Conservation (phyloP, 2,329 filamentous ascomycete species). For the Didymella keratinophila region DNA sequence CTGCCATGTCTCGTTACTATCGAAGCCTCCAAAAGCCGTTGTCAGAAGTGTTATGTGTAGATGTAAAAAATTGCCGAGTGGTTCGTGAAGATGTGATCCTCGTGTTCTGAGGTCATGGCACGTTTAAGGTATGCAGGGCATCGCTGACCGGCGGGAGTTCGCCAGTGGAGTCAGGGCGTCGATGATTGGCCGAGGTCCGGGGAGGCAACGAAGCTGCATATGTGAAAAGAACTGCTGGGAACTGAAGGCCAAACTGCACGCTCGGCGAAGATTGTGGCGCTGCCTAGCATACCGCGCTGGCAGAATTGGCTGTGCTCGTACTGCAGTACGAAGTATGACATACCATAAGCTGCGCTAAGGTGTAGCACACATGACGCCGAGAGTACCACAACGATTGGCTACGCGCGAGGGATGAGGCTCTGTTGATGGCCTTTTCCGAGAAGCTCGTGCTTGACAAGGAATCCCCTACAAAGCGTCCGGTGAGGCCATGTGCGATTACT, state of each 20-base stretch:
- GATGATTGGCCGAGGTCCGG: constrained; percentile 31
- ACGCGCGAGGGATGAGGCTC: constrained; percentile 19
- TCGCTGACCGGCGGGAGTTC: constrained; percentile 39
- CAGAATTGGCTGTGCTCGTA: constrained; percentile 23
- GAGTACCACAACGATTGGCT: constrained; percentile 9
- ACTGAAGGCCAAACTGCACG: constrained; percentile 24
- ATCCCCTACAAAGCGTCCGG: constrained; percentile 12
- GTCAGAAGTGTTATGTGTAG: constrained; percentile 12
- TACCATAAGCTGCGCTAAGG: constrained; percentile 4
- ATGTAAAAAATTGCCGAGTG: constrained; percentile 27
- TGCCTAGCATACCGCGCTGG: constrained; percentile 12
- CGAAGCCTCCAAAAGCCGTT: constrained; percentile 3
- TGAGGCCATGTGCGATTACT: constrained; percentile 6
- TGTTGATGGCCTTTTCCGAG: constrained; percentile 7
- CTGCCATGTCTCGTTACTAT: constrained; percentile 39
- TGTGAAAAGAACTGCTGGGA: constrained; percentile 27
- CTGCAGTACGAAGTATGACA: constrained; percentile 10
- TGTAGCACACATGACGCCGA: constrained; percentile 12
- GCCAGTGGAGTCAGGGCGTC: constrained; percentile 27
- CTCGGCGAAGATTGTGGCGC: constrained; percentile 25
- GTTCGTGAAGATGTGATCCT: constrained; percentile 26
- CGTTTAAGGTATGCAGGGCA: constrained; percentile 32
- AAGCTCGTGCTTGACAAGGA: background rate
- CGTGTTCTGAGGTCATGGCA: constrained; percentile 38
- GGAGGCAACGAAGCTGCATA: constrained; percentile 23